Base-by-base conservation (phyloP, 1,284 basidiomycete genomes). In the Apiotrichum porosum region DNA sequence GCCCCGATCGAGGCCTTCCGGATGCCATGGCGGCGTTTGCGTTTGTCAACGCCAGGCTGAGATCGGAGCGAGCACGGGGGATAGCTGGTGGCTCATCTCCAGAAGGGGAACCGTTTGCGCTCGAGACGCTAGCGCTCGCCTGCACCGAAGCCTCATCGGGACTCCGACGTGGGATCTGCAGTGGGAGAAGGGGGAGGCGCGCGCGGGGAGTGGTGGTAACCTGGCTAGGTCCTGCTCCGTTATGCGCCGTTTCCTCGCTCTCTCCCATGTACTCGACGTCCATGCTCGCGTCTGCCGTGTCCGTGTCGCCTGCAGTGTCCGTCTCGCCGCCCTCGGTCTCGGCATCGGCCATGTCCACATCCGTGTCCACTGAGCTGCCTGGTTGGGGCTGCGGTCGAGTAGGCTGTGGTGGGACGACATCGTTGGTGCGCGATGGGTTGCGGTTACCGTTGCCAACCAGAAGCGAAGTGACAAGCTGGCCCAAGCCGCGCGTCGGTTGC, bases 321-420 rank as follows among this genome's bases (percentile, higher is more conserved):
- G 65, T 63, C 24, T 60, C 62, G 37, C 51, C 54, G 28, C 61
- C 68, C 15, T 63, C 65, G 1, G 40, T 54, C 50, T 71, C 68
- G 48, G 49, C 65, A 50, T 70, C 68, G n/a, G 67, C 69, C 67
- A 69, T 69, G 34, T 69, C 69, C 15, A 71, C 66, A 40, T 71
- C 69, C 12, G 66, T 69, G 44, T 69, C 69, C 14, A 49, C 15
- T 2, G 49, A 44, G 32, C 40, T 51, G 9, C 28, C 35, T 2
- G 44, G 44, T 9, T 19, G 15, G 10, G 24, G 3, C 32, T 9
- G 32, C 10, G 10, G 10, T 9, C 6, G 12, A 13, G 14, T 14
- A 30, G 18, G n/a, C n/a, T n/a, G n/a, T n/a, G n/a, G n/a, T n/a
- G n/a, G n/a, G n/a, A n/a, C n/a, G n/a, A n/a, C n/a, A n/a, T n/a